These are phyloP conservation scores for Brassica nigra DNA, from an alignment of 345 rosid genomes.

Conservation along the genomic window DNA sequence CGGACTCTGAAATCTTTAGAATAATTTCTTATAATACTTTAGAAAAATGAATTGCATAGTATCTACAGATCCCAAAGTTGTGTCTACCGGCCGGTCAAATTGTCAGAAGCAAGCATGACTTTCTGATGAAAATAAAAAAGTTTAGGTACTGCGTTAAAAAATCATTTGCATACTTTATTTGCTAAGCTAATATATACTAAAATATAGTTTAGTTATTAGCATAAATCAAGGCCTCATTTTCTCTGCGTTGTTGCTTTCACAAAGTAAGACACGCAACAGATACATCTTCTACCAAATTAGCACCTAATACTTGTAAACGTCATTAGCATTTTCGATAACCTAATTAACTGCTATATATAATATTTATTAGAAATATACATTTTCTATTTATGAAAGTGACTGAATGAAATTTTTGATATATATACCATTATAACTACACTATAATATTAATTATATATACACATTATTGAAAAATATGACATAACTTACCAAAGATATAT, in stretches of 20 bases:
- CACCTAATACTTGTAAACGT: not conserved
- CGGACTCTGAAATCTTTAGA: constrained; percentile 10
- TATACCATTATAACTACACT: not conserved
- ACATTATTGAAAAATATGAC: too few species aligned
- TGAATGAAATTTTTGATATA: not conserved
- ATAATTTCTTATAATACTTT: not conserved
- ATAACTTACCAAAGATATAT: not conserved
- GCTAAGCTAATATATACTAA: not conserved
- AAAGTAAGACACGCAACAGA: not conserved
- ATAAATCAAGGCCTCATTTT: not conserved
- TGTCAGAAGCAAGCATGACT: not conserved
- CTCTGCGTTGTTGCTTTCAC: constrained; percentile 3
- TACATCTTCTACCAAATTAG: not conserved
- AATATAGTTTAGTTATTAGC: not conserved
- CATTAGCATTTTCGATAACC: not conserved
- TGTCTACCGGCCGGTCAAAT: constrained; percentile 25
- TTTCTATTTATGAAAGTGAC: not conserved
- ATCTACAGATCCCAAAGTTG: constrained; percentile 36
- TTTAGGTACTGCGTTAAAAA: not conserved
- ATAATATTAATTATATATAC: not conserved
- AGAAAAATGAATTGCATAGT: not conserved
- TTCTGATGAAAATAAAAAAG: not conserved
- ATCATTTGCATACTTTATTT: not conserved
- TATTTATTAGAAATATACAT: not conserved
- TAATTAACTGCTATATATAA: not conserved